Base-by-base conservation (phyloP, 140 eudicot species). In the Anethum foeniculum region DNA sequence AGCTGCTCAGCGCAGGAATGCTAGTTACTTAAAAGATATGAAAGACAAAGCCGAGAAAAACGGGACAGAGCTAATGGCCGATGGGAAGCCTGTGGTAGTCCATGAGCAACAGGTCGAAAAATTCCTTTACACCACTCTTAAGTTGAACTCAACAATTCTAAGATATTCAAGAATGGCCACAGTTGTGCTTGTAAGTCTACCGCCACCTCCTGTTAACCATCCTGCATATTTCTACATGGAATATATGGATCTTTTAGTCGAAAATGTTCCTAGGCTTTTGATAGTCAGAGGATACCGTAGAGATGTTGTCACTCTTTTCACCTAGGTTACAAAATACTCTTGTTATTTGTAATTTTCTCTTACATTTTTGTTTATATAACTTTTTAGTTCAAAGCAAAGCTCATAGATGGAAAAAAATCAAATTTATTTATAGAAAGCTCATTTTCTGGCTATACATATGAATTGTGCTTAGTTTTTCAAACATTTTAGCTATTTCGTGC, bases 211-310 rank as follows among this genome's bases (percentile, higher is more conserved):
- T 0, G 46, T 85, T 11, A 90, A 88, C 89, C 99, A 96, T 52
- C 99, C 99, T 0, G 86, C 98, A 0, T 92, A 93, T 78, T 96
- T 96, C 77, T 96, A 91, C 84, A 96, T 96, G 99, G 99, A 96
- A 71, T 96, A 96, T 78, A 86, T 96, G 98, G 99, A 96, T 79
- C 76, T 96, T 68, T 84, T 96, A 92, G 99, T 96, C 44, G 99
- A 93, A 85, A 96, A 96, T 81, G 90, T 96, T 76, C 99, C 98
- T 5, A 88, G 99, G 88, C 99, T 96, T 75, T 80, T 96, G 80
- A 96, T 96, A 2, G 99, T 96, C 30, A 85, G 99, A 79, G 99
- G 99, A 19, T 96, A 96, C 82, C 90, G 97, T 36, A 91, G 89
- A 86, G 97, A 91, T 87, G 99, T 93, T 36, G 98, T 96, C 54